Evolutionary conservation across 2,329 filamentous ascomycete species (phyloP).

Genomic region (Ceratocystis alfenasii): DNA sequence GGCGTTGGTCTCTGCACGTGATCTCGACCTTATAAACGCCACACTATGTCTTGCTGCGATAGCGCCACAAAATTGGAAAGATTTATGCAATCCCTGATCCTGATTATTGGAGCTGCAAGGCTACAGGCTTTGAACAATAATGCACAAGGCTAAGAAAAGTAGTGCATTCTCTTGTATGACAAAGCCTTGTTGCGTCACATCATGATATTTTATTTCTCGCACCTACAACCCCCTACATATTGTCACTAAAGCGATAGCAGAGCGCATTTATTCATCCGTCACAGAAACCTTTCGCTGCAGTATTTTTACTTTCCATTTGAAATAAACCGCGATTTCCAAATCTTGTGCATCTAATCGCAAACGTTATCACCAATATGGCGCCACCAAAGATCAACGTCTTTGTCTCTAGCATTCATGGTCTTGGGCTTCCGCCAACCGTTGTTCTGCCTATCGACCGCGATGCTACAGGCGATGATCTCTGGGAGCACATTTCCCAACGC

Average conservation of each 20-base stretch:
- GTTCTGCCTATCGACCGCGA: conserved; percentile 58
- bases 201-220: background rate
- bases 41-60: background rate
- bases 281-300: too few species aligned
- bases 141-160: conserved; percentile 2
- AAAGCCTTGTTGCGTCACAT: background rate
- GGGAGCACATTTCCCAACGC: conserved; percentile 48
- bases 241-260: too few species aligned
- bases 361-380: conserved; percentile 36
- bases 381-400: conserved; percentile 61
- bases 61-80: too few species aligned
- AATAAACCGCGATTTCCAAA: background rate
- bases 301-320: background rate
- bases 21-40: conserved; percentile 3
- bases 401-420: conserved; percentile 70
- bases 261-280: too few species aligned
- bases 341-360: background rate
- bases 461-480: conserved; percentile 56
- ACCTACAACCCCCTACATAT: background rate
- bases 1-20: conserved; percentile 19
- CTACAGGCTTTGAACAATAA: background rate
- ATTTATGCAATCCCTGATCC: too few species aligned
- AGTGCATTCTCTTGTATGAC: background rate
- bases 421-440: conserved; percentile 71
- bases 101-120: background rate